phyloP scores from a whole-genome alignment of 1,284 basidiomycete species.

The Malassezia pachydermatis region DNA sequence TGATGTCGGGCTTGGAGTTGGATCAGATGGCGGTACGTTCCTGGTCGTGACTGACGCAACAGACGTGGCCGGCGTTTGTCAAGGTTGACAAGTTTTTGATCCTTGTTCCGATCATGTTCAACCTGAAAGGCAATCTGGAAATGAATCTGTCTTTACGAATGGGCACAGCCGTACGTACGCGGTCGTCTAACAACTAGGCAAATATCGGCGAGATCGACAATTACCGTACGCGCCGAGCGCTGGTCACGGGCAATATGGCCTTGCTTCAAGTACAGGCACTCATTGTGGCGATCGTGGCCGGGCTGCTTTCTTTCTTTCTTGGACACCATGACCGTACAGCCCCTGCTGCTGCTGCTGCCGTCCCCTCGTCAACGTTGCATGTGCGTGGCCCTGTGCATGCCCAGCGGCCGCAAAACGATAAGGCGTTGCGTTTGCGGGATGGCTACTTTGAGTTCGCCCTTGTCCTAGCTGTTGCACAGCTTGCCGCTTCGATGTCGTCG shows the following conservation, averaged over 20 bases:
- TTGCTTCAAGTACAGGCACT: slow-evolving; percentile 87
- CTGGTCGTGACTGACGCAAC: background rate
- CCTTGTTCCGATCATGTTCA: slow-evolving; percentile 85
- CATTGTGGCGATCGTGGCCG: slow-evolving; percentile 75
- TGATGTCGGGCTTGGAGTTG: slow-evolving; percentile 12
- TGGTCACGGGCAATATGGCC: slow-evolving; percentile 72
- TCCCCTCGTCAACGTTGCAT: slow-evolving; percentile 16
- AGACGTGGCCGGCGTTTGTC: slow-evolving; percentile 69
- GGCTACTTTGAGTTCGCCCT: slow-evolving; percentile 59
- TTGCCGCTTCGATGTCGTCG: slow-evolving; percentile 69
- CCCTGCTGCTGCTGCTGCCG: background rate
- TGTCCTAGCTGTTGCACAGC: slow-evolving; percentile 79
- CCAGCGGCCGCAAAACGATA: slow-evolving; percentile 31
- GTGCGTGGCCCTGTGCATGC: slow-evolving; percentile 20
- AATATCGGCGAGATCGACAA: slow-evolving; percentile 80
- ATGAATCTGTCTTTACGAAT: slow-evolving; percentile 62
- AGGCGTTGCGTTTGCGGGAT: slow-evolving; percentile 39
- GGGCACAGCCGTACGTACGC: slow-evolving; percentile 49
- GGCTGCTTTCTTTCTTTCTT: slow-evolving; percentile 65
- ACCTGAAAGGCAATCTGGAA: slow-evolving; percentile 91
- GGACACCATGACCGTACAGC: slow-evolving; percentile 49
- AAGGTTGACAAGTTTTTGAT: slow-evolving; percentile 86
- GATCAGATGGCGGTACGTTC: slow-evolving; percentile 9
- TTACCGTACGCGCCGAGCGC: slow-evolving; percentile 56
- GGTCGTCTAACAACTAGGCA: slow-evolving; percentile 35